phyloP scores from a whole-genome alignment of 2,329 filamentous ascomycete species.

The Alternaria sp. region DNA sequence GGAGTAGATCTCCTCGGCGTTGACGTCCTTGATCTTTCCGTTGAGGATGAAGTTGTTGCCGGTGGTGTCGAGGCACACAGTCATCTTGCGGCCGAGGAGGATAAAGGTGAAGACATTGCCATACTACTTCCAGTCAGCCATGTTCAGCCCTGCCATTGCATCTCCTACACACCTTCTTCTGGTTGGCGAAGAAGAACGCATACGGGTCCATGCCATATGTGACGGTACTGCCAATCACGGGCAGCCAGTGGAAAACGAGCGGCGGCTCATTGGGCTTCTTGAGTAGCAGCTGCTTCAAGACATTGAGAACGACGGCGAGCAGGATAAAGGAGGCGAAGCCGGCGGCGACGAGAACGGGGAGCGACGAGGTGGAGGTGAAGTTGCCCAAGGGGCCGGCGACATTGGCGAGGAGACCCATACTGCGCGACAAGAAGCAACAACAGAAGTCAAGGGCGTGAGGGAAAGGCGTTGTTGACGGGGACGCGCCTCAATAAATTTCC shows the following conservation, averaged over 20 bases:
- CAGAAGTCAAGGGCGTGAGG: background rate
- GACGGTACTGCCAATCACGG: conserved; percentile 85
- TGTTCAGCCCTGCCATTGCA: conserved; percentile 2
- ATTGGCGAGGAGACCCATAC: conserved; percentile 60
- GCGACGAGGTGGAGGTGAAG: conserved; percentile 48
- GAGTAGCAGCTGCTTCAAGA: conserved; percentile 78
- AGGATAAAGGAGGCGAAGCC: conserved; percentile 57
- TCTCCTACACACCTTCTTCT: conserved; percentile 68
- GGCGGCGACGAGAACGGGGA: conserved; percentile 54
- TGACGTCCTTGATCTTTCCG: conserved; percentile 87
- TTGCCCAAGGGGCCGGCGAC: conserved; percentile 57
- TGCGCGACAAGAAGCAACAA: conserved; percentile 20
- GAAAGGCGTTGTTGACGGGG: conserved; percentile 19
- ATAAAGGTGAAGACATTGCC: conserved; percentile 91
- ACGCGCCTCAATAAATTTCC: conserved; percentile 38
- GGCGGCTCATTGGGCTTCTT: conserved; percentile 74
- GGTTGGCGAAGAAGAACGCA: conserved; percentile 76
- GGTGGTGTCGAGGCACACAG: conserved; percentile 79
- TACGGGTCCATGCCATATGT: conserved; percentile 95
- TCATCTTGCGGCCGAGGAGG: conserved; percentile 86
- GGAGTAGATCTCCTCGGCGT: conserved; percentile 88
- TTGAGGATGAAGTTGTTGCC: conserved; percentile 94
- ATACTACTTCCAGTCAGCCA: conserved; percentile 61
- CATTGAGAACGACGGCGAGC: conserved; percentile 74
- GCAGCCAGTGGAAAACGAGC: conserved; percentile 69